A percentile compares a stretch with the other conserved stretches of the same genome.
These are phyloP conservation scores for Lantana camara DNA, from an alignment of 257 asterid genomes.

Conservation along the genomic window DNA sequence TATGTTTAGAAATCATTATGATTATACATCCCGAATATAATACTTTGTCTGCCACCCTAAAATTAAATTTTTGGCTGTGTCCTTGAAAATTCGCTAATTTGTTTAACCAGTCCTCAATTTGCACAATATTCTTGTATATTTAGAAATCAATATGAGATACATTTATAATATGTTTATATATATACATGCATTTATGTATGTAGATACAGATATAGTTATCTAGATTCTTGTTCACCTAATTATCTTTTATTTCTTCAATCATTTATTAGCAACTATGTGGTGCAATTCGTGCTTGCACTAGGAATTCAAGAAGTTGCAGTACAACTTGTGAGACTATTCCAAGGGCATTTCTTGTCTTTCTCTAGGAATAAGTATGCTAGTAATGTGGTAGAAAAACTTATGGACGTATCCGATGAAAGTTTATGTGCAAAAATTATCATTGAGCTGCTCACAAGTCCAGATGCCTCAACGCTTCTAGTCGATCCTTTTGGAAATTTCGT, in stretches of 20 bases:
- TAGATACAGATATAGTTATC: background rate
- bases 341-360: constrained; percentile 49
- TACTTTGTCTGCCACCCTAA: too few species aligned
- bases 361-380: constrained; percentile 76
- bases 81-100: background rate
- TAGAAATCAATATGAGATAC: too few species aligned
- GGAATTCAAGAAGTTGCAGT: constrained; percentile 43
- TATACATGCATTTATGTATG: too few species aligned
- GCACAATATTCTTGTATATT: background rate
- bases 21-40: too few species aligned
- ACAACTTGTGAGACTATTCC: constrained; percentile 44
- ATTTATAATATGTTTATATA: too few species aligned
- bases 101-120: background rate
- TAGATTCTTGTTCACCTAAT: constrained; percentile 5
- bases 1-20: too few species aligned
- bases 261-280: constrained; percentile 69
- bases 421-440: constrained; percentile 29
- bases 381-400: constrained; percentile 73
- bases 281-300: constrained; percentile 67
- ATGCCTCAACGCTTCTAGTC: constrained; percentile 49
- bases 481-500: constrained; percentile 83
- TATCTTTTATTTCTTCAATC: constrained; percentile 9
- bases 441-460: constrained; percentile 53
- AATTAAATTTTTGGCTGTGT: too few species aligned
- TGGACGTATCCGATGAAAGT: constrained; percentile 39